Evolutionary conservation across 768 basidiomycete species (phyloP), one percentile per base, ranked within the genome.

Genomic region (Naematelia aurantialba): DNA sequence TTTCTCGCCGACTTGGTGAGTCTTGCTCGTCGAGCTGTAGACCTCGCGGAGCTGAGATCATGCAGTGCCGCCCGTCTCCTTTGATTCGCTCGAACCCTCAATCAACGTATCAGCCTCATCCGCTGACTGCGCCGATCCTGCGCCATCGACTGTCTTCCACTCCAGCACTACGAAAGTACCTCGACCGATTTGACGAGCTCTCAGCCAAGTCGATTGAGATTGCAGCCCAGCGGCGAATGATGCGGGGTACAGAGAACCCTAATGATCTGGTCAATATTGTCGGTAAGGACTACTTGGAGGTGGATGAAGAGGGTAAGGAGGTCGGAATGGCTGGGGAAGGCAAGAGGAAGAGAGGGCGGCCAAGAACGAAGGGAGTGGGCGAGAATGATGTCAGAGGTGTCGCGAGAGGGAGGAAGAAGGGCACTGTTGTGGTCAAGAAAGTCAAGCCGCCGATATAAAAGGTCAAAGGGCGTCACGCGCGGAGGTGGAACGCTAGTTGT

Each of bases 1-100:
- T 73, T 70, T 48, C 31, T 73, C 5, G 52, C 67, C 1, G 72
- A 73, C 52, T 55, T 73, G 17, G 69, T 70, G 26, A 66, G 66
- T 61, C 14, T n/a, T 22, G 30, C 48, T 47, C 11, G 34, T 59
- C 19, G 22, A 24, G 51, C 30, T 45, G 22, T 42, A 17, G 13
- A 55, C 27, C 17, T 58, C n/a, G 17, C 3, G 5, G 10, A 39
- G 34, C 34, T 39, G 17, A 39, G 34, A 39, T 17, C 45, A 12
- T 11, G n/a, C 51, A 70, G 63, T 70, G 67, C 56, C 72, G 72
- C 4, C 69, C 69, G 13, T 27, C 55, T 14, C 65, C 65, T 10
- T 62, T 65, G 1, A 60, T 69, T 25, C 67, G 67, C 19, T 22
- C 62, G 1, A 45, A 50, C 24, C 52, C 60, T 3, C 21, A 46